Evolutionary conservation across 2,329 filamentous ascomycete species (phyloP).

Genomic region (Trichoderma lentiforme): DNA sequence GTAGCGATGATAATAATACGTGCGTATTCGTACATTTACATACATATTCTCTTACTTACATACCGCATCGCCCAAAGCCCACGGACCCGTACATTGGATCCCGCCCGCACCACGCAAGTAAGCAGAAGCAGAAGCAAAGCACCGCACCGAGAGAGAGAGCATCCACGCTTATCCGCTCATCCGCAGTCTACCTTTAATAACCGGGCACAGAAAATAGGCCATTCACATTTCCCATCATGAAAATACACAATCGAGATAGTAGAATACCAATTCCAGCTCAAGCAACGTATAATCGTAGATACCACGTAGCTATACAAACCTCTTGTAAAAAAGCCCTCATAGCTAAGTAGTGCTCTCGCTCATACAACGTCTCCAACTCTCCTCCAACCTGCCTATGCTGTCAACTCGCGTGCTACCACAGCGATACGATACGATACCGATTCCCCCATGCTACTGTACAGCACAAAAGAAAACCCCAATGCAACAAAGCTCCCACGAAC

Average conservation of each 20-base stretch:
- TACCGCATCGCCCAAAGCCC: not conserved
- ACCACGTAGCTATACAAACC: not conserved
- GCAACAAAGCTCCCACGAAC: not conserved
- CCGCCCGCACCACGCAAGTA: not conserved
- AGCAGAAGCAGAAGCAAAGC: not conserved
- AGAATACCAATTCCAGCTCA: not conserved
- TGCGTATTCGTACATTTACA: not conserved
- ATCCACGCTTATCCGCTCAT: not conserved
- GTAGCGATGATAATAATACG: too few relatives aligned
- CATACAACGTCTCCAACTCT: not conserved
- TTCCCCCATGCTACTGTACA: not conserved
- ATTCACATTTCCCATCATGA: not conserved
- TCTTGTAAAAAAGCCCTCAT: not conserved
- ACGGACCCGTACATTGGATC: not conserved
- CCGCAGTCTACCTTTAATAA: not conserved
- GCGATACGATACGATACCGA: not conserved
- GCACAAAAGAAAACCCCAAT: not conserved
- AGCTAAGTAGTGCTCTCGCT: not conserved
- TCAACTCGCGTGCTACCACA: not conserved
- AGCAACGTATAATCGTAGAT: not conserved
- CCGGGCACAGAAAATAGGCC: not conserved
- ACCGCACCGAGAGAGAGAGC: not conserved
- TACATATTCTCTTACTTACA: conserved; percentile 5
- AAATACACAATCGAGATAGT: not conserved
- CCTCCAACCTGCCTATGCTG: not conserved